These are phyloP conservation scores for Immersiporthe knoxdaviesiana DNA, from an alignment of 2,329 filamentous ascomycete species.

Conservation along the genomic window DNA sequence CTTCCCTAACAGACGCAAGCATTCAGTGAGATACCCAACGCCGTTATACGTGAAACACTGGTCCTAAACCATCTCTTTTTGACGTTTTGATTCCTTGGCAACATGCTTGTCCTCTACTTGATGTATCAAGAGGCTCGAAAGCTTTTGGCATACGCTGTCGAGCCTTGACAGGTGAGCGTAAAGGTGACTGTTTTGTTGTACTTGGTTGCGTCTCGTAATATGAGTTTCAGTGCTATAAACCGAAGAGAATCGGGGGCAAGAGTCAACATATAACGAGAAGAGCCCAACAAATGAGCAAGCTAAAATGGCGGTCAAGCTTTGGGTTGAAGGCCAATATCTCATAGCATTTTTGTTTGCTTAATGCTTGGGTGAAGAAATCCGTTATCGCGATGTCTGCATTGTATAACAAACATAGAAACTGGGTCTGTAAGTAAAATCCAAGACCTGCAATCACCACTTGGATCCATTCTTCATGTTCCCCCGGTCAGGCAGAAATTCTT, in stretches of 20 bases:
- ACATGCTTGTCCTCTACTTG: no score
- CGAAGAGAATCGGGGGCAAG: not conserved
- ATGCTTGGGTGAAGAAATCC: no score
- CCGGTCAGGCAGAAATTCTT: no score
- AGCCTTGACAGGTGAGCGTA: not conserved
- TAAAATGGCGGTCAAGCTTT: not conserved
- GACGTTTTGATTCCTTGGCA: not conserved
- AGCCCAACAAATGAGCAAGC: not conserved
- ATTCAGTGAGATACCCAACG: constrained; percentile 6
- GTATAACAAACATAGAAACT: not conserved
- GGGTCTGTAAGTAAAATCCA: not conserved
- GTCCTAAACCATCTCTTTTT: not conserved
- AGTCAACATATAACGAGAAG: not conserved
- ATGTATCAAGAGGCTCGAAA: not conserved
- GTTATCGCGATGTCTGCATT: not conserved
- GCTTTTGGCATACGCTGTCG: no score
- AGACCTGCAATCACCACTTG: not conserved
- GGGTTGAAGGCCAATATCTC: no score
- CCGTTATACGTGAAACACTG: not conserved
- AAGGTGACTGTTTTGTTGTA: not conserved
- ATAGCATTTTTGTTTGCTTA: no score
- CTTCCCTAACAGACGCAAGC: not conserved
- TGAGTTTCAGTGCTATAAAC: no score
- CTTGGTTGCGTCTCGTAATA: not conserved
- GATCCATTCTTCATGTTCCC: not conserved